Percentiles rank a stretch among this genome's conserved stretches.
phyloP scores from a whole-genome alignment of 2,329 filamentous ascomycete genomes.

The Exophiala calicioides region DNA sequence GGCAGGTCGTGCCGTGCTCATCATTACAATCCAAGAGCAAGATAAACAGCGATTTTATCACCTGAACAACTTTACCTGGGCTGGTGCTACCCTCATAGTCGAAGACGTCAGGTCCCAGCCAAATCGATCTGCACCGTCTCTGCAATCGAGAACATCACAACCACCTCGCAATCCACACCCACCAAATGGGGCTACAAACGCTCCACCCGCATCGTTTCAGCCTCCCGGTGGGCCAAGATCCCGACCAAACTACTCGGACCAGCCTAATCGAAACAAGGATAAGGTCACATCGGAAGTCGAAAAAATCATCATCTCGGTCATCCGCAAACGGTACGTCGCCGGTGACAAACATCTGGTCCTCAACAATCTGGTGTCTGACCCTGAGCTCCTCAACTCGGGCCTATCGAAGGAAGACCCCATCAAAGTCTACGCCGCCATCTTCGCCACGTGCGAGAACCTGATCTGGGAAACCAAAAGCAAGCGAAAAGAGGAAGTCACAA shows the following conservation, averaged over 20 bases:
- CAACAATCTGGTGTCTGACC: conserved; percentile 72
- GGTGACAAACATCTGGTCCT: conserved; percentile 77
- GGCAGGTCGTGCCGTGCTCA: conserved; percentile 22
- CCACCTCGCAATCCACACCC: conserved; percentile 12
- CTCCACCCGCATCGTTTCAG: conserved; percentile 4
- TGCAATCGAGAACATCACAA: conserved; percentile 10
- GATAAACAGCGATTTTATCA: conserved; percentile 48
- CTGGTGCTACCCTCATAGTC: conserved; percentile 60
- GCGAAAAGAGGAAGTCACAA: conserved; percentile 76
- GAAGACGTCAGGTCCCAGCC: conserved; percentile 43
- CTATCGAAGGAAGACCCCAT: conserved; percentile 72
- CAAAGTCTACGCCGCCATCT: conserved; percentile 90
- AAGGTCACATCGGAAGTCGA: conserved; percentile 38
- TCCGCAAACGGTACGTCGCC: conserved; percentile 72
- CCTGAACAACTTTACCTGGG: conserved; percentile 69
- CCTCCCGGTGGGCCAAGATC: too few species aligned
- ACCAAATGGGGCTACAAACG: conserved; percentile 17
- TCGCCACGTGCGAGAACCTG: conserved; percentile 77
- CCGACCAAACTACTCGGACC: too few species aligned
- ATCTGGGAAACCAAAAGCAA: conserved; percentile 68
- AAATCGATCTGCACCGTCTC: conserved; percentile 17
- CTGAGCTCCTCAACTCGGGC: conserved; percentile 69
- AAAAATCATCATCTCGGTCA: conserved; percentile 48
- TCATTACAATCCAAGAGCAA: conserved; percentile 27
- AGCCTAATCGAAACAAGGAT: conserved; percentile 6